A percentile compares a stretch with the other conserved stretches of the same genome.
Evolutionary conservation across 2,329 filamentous ascomycete species (phyloP).

Genomic region (Aspergillus intermedius): DNA sequence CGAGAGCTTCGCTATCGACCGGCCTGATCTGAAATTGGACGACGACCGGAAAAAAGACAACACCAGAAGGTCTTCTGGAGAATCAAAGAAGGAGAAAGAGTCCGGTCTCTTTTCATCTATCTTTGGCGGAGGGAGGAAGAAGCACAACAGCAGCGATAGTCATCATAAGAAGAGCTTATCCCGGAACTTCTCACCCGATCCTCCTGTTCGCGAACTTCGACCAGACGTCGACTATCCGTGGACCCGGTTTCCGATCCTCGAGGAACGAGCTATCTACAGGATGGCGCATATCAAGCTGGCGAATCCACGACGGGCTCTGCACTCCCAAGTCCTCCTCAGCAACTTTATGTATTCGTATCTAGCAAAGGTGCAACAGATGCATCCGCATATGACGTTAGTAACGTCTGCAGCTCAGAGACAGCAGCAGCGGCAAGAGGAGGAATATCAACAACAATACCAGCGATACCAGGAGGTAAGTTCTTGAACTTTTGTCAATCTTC

Average conservation of each 20-base stretch:
- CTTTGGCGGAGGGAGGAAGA: constrained; percentile 86
- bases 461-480: constrained; percentile 40
- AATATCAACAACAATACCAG: constrained; percentile 42
- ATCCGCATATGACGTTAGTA: constrained; percentile 90
- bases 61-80: constrained; percentile 59
- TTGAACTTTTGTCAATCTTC: neutral
- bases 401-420: constrained; percentile 65
- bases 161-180: constrained; percentile 66
- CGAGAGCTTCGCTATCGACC: constrained; percentile 78
- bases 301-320: constrained; percentile 85
- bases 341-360: constrained; percentile 99
- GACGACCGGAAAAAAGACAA: constrained; percentile 69
- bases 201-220: constrained; percentile 63
- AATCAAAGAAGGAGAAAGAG: constrained; percentile 81
- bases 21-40: constrained; percentile 68
- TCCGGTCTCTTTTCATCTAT: constrained; percentile 82
- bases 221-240: constrained; percentile 94
- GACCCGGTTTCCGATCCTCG: constrained; percentile 88
- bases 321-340: constrained; percentile 91
- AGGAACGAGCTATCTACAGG: constrained; percentile 93
- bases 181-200: constrained; percentile 73
- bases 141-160: constrained; percentile 67
- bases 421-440: constrained; percentile 37
- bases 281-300: constrained; percentile 99
- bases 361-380: constrained; percentile 97